These are phyloP conservation scores for Daldinia eschscholtzii DNA, from an alignment of 2,329 filamentous ascomycete species.

Conservation along the genomic window DNA sequence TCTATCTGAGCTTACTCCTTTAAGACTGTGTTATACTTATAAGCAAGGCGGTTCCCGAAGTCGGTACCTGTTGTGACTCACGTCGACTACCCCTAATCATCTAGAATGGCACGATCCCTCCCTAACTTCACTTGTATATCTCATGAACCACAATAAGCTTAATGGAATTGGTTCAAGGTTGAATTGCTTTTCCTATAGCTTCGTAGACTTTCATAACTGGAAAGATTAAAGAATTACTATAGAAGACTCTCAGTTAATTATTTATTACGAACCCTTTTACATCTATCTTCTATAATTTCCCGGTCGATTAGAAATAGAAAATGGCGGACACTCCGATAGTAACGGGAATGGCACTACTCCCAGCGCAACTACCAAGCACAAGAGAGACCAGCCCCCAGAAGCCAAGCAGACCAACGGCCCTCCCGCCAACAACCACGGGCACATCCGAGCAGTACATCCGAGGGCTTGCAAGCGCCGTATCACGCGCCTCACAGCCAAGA, in stretches of 20 bases:
- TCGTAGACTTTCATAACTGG: no score
- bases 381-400: no score
- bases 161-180: background rate
- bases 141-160: background rate
- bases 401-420: no score
- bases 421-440: no score
- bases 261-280: background rate
- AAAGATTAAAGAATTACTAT: background rate
- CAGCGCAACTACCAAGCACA: no score
- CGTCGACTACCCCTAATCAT: conserved; percentile 14
- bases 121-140: background rate
- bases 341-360: no score
- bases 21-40: background rate
- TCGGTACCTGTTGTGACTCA: conserved; percentile 27
- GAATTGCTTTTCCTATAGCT: background rate
- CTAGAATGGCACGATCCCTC: background rate
- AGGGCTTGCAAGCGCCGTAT: no score
- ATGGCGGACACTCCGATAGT: no score
- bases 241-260: background rate
- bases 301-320: background rate
- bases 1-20: background rate
- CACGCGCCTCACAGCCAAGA: conserved; percentile 21
- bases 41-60: conserved; percentile 15
- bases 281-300: background rate
- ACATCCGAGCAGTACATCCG: no score